phyloP scores from a whole-genome alignment of 1,139 yeast genomes.

The Nadsonia commutata region DNA sequence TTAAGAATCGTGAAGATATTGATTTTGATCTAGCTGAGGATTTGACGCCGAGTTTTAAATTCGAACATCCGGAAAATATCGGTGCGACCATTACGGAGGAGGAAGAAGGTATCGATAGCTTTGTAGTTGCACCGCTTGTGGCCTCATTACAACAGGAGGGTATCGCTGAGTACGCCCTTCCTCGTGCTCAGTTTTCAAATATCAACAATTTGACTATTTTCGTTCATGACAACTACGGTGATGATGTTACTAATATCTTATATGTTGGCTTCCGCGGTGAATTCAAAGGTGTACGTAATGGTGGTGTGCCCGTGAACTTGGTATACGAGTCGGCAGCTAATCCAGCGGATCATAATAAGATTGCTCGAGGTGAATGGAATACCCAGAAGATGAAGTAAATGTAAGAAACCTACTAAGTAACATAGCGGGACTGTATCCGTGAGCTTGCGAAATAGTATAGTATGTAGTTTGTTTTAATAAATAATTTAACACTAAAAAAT shows the following conservation, averaged over 20 bases:
- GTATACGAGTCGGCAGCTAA: slow-evolving; percentile 85
- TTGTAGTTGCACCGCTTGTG: neutral
- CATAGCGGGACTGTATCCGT: too few relatives aligned
- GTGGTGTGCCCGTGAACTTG: slow-evolving; percentile 54
- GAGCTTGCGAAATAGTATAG: too few relatives aligned
- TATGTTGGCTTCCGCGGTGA: slow-evolving; percentile 78
- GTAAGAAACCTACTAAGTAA: too few relatives aligned
- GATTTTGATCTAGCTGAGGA: slow-evolving; percentile 55
- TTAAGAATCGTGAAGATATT: slow-evolving; percentile 51
- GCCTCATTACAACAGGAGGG: slow-evolving; percentile 28
- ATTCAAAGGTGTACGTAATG: slow-evolving; percentile 37
- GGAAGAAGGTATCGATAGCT: slow-evolving; percentile 14
- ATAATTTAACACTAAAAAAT: too few relatives aligned
- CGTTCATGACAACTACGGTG: slow-evolving; percentile 53
- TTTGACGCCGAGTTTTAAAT: slow-evolving; percentile 34
- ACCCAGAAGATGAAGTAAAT: too few relatives aligned
- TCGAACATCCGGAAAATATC: slow-evolving; percentile 50
- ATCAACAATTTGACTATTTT: slow-evolving; percentile 54
- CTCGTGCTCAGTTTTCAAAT: slow-evolving; percentile 61
- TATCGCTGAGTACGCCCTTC: slow-evolving; percentile 73
- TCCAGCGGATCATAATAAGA: slow-evolving; percentile 69
- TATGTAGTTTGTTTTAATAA: too few relatives aligned
- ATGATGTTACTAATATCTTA: slow-evolving; percentile 45
- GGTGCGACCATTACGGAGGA: slow-evolving; percentile 18
- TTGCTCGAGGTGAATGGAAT: slow-evolving; percentile 24